These are phyloP conservation scores for Anaeramoeba flamelloides DNA, from an alignment of 78 protist genomes.

Conservation along the genomic window DNA sequence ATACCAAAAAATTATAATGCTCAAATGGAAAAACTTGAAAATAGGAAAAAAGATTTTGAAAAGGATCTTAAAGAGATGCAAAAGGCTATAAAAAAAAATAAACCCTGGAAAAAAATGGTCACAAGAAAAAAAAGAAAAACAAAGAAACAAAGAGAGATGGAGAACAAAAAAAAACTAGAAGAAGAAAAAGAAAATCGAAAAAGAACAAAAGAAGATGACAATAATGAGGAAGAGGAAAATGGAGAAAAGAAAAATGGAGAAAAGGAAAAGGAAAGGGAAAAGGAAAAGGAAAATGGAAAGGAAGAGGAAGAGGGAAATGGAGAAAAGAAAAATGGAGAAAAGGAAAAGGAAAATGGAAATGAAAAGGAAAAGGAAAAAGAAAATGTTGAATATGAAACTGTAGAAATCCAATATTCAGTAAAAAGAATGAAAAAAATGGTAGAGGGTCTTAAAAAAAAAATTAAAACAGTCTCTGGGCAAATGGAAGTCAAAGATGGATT, in stretches of 20 bases:
- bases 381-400: neutral
- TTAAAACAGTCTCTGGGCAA: neutral
- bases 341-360: slow-evolving; percentile 1
- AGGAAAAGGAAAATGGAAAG: neutral
- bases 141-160: neutral
- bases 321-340: neutral
- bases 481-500: neutral
- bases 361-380: slow-evolving; percentile 5
- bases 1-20: slow-evolving; percentile 35
- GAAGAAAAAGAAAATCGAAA: neutral
- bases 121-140: slow-evolving; percentile 4
- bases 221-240: neutral
- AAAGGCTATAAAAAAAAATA: neutral
- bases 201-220: slow-evolving; percentile 4
- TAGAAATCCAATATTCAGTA: neutral
- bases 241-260: neutral
- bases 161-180: slow-evolving; percentile 2
- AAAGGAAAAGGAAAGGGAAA: neutral
- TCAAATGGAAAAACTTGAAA: neutral
- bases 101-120: neutral
- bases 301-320: neutral
- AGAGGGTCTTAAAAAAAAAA: neutral
- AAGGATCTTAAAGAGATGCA: neutral
- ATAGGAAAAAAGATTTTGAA: neutral
- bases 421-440: neutral